Evolutionary conservation across 345 rosid genomes (phyloP), one percentile per base, ranked within the genome.

Genomic region (Barbarea vulgaris): DNA sequence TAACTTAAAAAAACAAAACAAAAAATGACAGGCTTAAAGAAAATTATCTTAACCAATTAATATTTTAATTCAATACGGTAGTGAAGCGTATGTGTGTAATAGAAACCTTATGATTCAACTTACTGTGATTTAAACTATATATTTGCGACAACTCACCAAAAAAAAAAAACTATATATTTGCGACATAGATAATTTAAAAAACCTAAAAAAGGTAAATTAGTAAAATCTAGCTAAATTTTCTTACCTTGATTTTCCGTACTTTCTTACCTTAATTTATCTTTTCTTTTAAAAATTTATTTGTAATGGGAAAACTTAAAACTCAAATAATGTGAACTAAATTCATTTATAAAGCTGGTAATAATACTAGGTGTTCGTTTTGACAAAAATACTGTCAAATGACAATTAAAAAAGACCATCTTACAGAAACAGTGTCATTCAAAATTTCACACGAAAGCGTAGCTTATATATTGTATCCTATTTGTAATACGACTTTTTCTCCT

Each of bases 1-100:
- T 77, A 70, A 71, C 67, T 71, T 58, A 59, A 69, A 61, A 53
- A 53, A 34, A 64, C 76, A 71, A 77, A 64, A 37, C n/a, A 39
- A 6, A 36, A 77, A 36, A 70, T 48, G 46, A 10, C 39, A 70
- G 53, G 36, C 65, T 47, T 77, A 56, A 27, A 64, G 3, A 44
- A 70, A 70, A 25, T 77, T 64, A 77, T 77, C 73, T 77, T 71
- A 48, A 14, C 34, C 67, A 64, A 36, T 77, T 70, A 22, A 41
- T 62, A 60, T 61, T 51, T 51, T 21, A 33, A 5, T 53, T 28
- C 27, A 10, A 52, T 41, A 50, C 28, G 53, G 28, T 37, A 31
- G 48, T 56, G 41, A 56, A 31, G 13, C 37, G 39, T 56, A 28
- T 28, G 55, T 21, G 15, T n/a, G n/a, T n/a, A n/a, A n/a, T n/a